phyloP scores from a whole-genome alignment of 352 stramenopile species.

The Phytophthora cactorum region DNA sequence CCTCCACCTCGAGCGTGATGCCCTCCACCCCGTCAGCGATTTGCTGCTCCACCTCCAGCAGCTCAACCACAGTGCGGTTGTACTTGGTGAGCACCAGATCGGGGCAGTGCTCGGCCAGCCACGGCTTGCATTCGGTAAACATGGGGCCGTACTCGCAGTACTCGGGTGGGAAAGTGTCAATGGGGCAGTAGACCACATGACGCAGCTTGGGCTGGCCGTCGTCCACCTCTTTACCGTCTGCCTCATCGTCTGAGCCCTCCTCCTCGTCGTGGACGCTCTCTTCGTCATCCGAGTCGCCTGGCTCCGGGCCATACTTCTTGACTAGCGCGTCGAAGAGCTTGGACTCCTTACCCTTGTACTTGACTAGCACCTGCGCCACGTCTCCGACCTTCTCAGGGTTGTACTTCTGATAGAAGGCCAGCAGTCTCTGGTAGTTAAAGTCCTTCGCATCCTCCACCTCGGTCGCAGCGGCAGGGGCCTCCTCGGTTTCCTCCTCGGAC shows the following conservation, averaged over 20 bases:
- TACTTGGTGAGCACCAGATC: conserved; percentile 84
- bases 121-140: conserved; percentile 88
- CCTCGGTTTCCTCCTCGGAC: conserved; percentile 16
- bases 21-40: conserved; percentile 82
- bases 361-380: conserved; percentile 63
- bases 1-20: conserved; percentile 72
- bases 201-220: conserved; percentile 57
- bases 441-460: conserved; percentile 35
- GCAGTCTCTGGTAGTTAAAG: conserved; percentile 69
- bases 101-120: conserved; percentile 77
- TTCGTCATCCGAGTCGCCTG: conserved; percentile 76
- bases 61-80: conserved; percentile 80
- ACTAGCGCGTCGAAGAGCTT: conserved; percentile 83
- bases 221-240: conserved; percentile 45
- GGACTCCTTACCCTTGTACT: conserved; percentile 86
- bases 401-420: conserved; percentile 87
- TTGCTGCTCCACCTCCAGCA: conserved; percentile 79
- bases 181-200: conserved; percentile 81
- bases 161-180: conserved; percentile 83
- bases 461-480: conserved; percentile 21
- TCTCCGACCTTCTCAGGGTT: conserved; percentile 83
- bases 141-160: conserved; percentile 89
- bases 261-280: conserved; percentile 57
- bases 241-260: conserved; percentile 45
- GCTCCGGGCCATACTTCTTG: conserved; percentile 87